Conservation (phyloP, 176 grass and related monocot genomes). For the Thalia dealbata region DNA sequence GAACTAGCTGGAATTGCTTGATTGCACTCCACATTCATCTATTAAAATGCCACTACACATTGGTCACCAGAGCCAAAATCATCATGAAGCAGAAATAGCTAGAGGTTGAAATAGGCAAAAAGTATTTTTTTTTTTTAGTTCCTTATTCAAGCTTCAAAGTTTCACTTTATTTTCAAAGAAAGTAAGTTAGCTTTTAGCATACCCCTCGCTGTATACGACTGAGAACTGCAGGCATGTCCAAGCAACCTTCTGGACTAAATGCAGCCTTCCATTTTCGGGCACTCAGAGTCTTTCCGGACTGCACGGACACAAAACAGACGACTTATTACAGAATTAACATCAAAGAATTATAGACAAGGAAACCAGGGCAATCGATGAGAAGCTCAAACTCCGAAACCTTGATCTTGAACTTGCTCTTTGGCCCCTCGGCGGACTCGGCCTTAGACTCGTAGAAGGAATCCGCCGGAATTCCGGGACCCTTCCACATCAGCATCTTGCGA, state of each 20-base stretch:
- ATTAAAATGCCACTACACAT: too few species aligned
- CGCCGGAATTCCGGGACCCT: conserved; percentile 50
- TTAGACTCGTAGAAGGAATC: conserved; percentile 85
- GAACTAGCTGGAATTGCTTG: too few species aligned
- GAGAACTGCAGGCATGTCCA: conserved; percentile 90
- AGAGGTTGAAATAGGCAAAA: background rate
- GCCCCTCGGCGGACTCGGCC: conserved; percentile 69
- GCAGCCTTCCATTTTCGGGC: conserved; percentile 85
- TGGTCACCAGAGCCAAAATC: too few species aligned
- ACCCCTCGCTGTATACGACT: conserved; percentile 89
- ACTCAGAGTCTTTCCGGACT: conserved; percentile 97
- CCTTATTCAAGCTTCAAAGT: background rate
- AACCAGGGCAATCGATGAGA: background rate
- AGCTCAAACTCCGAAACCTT: conserved; percentile 36
- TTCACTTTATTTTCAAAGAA: background rate
- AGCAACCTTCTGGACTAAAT: conserved; percentile 70
- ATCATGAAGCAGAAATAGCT: background rate
- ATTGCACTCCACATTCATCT: too few species aligned
- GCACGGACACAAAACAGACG: conserved; percentile 18
- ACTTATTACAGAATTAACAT: background rate
- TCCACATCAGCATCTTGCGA: conserved; percentile 40
- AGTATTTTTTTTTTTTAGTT: background rate
- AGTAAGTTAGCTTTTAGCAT: conserved; percentile 18
- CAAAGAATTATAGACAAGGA: background rate
- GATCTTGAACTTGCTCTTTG: conserved; percentile 98